A percentile compares a stretch with the other conserved stretches of the same genome.
These are phyloP conservation scores for Xylariaceae sp. DNA, from an alignment of 2,329 filamentous ascomycete species.

Conservation along the genomic window DNA sequence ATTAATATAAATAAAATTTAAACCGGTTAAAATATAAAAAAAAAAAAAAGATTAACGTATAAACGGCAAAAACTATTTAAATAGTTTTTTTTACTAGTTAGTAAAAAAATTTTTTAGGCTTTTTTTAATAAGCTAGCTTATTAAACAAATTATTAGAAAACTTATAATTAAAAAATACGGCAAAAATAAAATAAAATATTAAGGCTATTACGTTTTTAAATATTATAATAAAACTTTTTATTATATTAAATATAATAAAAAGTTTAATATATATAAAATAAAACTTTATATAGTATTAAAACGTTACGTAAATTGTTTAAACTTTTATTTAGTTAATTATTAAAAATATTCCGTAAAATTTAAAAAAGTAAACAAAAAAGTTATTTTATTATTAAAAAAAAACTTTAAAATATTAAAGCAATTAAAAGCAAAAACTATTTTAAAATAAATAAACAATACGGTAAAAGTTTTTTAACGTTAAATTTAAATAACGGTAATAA, in stretches of 20 bases:
- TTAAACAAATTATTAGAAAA: not conserved
- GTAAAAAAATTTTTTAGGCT: not conserved
- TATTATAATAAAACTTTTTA: not conserved
- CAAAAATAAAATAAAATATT: not conserved
- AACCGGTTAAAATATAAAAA: not conserved
- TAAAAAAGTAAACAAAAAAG: not conserved
- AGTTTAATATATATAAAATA: not conserved
- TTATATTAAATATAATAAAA: not conserved
- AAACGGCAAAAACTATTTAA: not conserved
- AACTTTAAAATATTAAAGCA: not conserved
- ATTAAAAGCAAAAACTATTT: not conserved
- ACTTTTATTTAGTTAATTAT: not conserved
- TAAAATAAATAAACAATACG: not conserved
- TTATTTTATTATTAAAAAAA: not conserved
- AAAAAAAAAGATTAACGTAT: not conserved
- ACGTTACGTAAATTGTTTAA: not conserved
- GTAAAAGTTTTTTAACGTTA: no score
- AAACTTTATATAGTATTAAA: not conserved
- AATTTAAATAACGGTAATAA: no score
- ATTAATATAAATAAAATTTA: no score
- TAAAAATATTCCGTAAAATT: not conserved
- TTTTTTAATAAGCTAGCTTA: not conserved
- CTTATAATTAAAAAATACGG: no score
- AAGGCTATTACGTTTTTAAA: not conserved
- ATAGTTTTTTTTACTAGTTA: not conserved